phyloP scores from a whole-genome alignment of 2,329 filamentous ascomycete species.

The Graphilbum ipis-grandicollis region DNA sequence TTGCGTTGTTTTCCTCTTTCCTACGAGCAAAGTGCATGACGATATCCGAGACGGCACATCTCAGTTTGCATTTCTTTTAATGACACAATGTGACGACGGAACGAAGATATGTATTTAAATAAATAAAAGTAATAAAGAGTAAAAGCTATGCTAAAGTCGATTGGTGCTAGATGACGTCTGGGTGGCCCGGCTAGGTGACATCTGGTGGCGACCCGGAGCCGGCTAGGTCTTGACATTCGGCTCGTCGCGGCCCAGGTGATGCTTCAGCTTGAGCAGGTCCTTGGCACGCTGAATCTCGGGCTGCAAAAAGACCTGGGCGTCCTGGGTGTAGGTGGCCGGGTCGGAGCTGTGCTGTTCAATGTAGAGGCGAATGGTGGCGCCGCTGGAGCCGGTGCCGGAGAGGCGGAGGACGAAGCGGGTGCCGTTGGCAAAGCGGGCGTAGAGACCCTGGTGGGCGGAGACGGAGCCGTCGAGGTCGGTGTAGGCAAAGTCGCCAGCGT shows the following conservation, averaged over 20 bases:
- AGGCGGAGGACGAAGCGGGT: constrained; percentile 90
- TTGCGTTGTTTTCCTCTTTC: too few species aligned
- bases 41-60: too few species aligned
- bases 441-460: constrained; percentile 89
- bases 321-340: constrained; percentile 55
- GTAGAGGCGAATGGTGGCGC: constrained; percentile 91
- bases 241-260: constrained; percentile 80
- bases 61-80: too few species aligned
- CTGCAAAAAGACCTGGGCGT: constrained; percentile 88
- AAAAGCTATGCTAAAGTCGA: too few species aligned
- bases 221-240: constrained; percentile 86
- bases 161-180: too few species aligned
- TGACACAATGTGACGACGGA: too few species aligned
- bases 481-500: constrained; percentile 95
- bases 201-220: too few species aligned
- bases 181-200: too few species aligned
- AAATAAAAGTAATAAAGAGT: too few species aligned
- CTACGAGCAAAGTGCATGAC: too few species aligned
- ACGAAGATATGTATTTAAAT: too few species aligned
- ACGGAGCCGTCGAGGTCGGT: constrained; percentile 96
- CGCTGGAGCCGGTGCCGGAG: constrained; percentile 86
- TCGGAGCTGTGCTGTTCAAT: constrained; percentile 90
- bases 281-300: constrained; percentile 77
- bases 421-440: constrained; percentile 82
- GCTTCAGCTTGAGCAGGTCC: constrained; percentile 77